phyloP scores from a whole-genome alignment of 495 filamentous ascomycete genomes.

The Oidiodendron maius region DNA sequence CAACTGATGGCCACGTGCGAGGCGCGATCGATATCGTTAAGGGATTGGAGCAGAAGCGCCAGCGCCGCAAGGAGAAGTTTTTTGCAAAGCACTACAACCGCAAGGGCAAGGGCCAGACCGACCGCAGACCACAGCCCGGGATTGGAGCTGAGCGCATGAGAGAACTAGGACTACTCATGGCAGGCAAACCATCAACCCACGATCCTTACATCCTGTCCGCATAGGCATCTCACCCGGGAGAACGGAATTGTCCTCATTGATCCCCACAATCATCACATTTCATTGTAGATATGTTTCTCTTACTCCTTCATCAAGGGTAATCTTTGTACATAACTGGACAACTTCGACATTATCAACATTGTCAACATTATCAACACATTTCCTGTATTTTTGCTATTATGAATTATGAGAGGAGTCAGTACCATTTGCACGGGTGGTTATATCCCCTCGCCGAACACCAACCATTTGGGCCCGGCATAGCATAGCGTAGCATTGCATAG shows the following conservation, averaged over 20 bases:
- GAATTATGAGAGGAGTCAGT: neutral
- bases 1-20: slow-evolving; percentile 51
- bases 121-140: slow-evolving; percentile 63
- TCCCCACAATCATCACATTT: slow-evolving; percentile 31
- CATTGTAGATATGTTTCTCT: slow-evolving; percentile 19
- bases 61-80: slow-evolving; percentile 84
- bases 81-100: slow-evolving; percentile 70
- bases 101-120: slow-evolving; percentile 36
- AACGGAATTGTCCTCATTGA: slow-evolving; percentile 3
- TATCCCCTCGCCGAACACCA: neutral
- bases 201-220: slow-evolving; percentile 79
- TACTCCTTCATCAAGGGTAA: slow-evolving; percentile 4
- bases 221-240: slow-evolving; percentile 32
- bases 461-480: neutral
- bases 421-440: neutral
- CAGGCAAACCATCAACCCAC: slow-evolving; percentile 62
- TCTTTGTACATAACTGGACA: slow-evolving; percentile 11
- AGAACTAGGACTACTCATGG: slow-evolving; percentile 83
- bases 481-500: slow-evolving; percentile 2
- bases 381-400: neutral
- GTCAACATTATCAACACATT: neutral
- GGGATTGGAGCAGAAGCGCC: slow-evolving; percentile 88
- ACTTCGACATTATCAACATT: neutral
- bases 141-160: slow-evolving; percentile 92
- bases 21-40: slow-evolving; percentile 96